These are phyloP conservation scores for Cyberlindnera mississippiensis DNA, from an alignment of 805 yeast genomes.

Conservation along the genomic window DNA sequence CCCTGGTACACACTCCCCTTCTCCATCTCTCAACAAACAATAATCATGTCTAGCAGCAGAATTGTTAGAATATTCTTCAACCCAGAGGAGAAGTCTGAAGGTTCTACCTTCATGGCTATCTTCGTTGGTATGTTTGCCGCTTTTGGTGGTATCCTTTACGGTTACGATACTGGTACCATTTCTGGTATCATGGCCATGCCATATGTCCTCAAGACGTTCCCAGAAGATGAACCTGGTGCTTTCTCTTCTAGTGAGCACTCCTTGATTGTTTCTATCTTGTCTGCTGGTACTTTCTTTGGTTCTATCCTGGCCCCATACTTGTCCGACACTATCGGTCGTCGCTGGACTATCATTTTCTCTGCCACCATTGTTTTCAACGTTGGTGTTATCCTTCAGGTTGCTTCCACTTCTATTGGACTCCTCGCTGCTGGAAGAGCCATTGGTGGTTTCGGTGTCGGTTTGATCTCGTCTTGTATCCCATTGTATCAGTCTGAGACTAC, in stretches of 20 bases:
- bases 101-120: constrained; percentile 44
- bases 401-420: constrained; percentile 41
- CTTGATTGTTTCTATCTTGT: constrained; percentile 61
- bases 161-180: constrained; percentile 66
- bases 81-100: constrained; percentile 44
- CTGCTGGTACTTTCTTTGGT: constrained; percentile 70
- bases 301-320: constrained; percentile 58
- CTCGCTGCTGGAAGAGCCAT: constrained; percentile 62
- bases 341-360: constrained; percentile 38
- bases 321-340: constrained; percentile 52
- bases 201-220: constrained; percentile 42
- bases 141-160: constrained; percentile 62
- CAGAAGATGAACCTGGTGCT: constrained; percentile 29
- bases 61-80: constrained; percentile 33
- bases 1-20: no score
- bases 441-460: constrained; percentile 71
- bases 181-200: constrained; percentile 64
- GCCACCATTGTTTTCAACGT: constrained; percentile 46
- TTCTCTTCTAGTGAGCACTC: constrained; percentile 48
- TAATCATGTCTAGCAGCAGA: constrained; percentile 1
- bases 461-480: constrained; percentile 66
- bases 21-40: background rate
- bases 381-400: constrained; percentile 48
- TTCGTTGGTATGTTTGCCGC: constrained; percentile 60
- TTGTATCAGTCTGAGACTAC: constrained; percentile 76